Base-by-base conservation (phyloP, 2,329 filamentous ascomycete genomes). In the Sclerotinia glacialis region DNA sequence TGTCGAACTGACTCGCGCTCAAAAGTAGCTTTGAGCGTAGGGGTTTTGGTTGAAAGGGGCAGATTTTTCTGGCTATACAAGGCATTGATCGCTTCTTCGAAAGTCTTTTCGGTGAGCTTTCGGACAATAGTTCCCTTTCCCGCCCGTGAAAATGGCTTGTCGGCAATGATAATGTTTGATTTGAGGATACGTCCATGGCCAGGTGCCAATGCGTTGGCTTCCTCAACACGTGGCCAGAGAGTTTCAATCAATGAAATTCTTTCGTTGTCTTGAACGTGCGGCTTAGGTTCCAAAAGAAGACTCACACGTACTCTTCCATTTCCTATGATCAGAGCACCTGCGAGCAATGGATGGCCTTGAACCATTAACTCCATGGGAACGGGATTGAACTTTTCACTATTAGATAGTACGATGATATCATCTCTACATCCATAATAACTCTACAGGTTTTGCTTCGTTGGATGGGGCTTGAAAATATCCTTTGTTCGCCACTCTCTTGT, bases 341-440 rank as follows among this genome's bases (percentile, higher is more conserved):
- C 37, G 11, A 64, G 34, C 21, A 50, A 40, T 1, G 60, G 60
- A 63, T 52, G 21, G 3, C 42, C 46, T 28, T 46, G 31, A 9
- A 63, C 23, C n/a, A 31, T 26, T n/a, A 40, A 21, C 31, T 63
- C 60, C 60, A 53, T 53, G 0, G 76, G 76, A 2, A 78, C 69
- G 0, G 80, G 80, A 47, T 81, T 80, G 53, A 80, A 75, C 67
- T 81, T 82, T 65, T 80, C 79, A 4, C 80, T 80, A 60, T 78
- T 81, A 23, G 75, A 77, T 26, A 81, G 72, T 0, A 81, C 78
- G 47, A 82, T 77, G 23, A 81, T 75, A 69, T 82, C 80, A 67
- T 82, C 80, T n/a, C 69, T 69, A 4, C 80, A 74, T 23, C 61
- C 69, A 8, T 37, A n/a, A 65, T 74, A 80, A 8, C 71, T 72